phyloP scores from a whole-genome alignment of 352 stramenopile genomes.

The Thraustotheca clavata region DNA sequence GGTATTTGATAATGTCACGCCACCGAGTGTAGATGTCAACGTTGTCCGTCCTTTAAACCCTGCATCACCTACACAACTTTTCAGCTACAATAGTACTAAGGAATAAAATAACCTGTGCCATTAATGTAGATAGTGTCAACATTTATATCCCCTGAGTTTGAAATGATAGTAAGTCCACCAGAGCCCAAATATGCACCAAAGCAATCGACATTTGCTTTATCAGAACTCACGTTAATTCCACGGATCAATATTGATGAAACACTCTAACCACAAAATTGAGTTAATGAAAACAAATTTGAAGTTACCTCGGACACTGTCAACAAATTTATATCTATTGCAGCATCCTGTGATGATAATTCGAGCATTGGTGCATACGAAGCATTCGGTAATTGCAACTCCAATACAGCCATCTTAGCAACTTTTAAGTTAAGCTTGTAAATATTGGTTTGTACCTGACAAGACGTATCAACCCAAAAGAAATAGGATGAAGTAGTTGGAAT shows the following conservation, averaged over 20 bases:
- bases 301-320: slow-evolving; percentile 5
- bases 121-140: slow-evolving; percentile 39
- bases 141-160: slow-evolving; percentile 42
- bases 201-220: slow-evolving; percentile 41
- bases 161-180: slow-evolving; percentile 30
- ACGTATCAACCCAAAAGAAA: slow-evolving; percentile 61
- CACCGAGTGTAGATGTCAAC: slow-evolving; percentile 39
- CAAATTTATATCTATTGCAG: slow-evolving; percentile 36
- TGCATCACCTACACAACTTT: slow-evolving; percentile 7
- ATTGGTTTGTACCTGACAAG: slow-evolving; percentile 40
- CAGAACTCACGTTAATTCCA: slow-evolving; percentile 32
- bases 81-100: not conserved
- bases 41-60: slow-evolving; percentile 25
- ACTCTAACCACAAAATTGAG: slow-evolving; percentile 5
- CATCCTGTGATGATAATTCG: slow-evolving; percentile 38
- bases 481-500: slow-evolving; percentile 29
- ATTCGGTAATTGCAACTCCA: slow-evolving; percentile 34
- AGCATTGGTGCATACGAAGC: slow-evolving; percentile 24
- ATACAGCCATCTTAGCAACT: slow-evolving; percentile 29
- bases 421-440: not conserved
- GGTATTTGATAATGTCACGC: slow-evolving; percentile 35
- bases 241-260: slow-evolving; percentile 25
- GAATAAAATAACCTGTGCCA: slow-evolving; percentile 19
- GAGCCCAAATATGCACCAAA: slow-evolving; percentile 32
- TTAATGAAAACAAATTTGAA: not conserved